These are phyloP conservation scores for Fusarium armeniacum DNA, from an alignment of 2,329 filamentous ascomycete species.

Conservation along the genomic window DNA sequence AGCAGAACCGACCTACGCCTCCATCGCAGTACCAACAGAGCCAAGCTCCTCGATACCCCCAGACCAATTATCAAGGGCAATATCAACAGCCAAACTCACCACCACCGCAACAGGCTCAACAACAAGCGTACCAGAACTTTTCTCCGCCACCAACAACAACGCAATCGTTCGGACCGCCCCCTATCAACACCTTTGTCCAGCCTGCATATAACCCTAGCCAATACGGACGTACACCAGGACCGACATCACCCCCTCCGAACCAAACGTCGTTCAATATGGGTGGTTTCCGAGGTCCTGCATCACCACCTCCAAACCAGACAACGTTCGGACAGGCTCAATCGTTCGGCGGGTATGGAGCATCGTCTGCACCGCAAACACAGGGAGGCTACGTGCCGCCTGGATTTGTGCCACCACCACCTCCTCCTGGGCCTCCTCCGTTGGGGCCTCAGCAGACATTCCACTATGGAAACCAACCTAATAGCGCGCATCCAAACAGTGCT, in stretches of 20 bases:
- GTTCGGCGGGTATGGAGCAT: constrained; percentile 56
- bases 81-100: constrained; percentile 66
- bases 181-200: constrained; percentile 62
- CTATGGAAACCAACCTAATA: constrained; percentile 57
- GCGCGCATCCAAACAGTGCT: constrained; percentile 48
- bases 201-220: constrained; percentile 71
- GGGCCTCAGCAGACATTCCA: constrained; percentile 74
- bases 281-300: constrained; percentile 60
- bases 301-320: constrained; percentile 71
- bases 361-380: constrained; percentile 59
- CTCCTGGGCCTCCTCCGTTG: constrained; percentile 72
- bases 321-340: constrained; percentile 60
- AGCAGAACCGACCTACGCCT: constrained; percentile 48
- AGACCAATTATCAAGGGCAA: constrained; percentile 68
- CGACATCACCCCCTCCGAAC: constrained; percentile 74
- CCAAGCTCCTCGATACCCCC: constrained; percentile 64
- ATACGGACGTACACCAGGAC: constrained; percentile 69
- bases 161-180: constrained; percentile 54
- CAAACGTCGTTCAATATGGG: constrained; percentile 66
- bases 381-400: constrained; percentile 66
- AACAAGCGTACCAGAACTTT: constrained; percentile 61
- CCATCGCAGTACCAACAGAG: constrained; percentile 44
- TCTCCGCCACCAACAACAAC: constrained; percentile 45
- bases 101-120: constrained; percentile 63
- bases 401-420: constrained; percentile 74